phyloP scores from a whole-genome alignment of 768 basidiomycete species.

The Nevesoporus exiguus region DNA sequence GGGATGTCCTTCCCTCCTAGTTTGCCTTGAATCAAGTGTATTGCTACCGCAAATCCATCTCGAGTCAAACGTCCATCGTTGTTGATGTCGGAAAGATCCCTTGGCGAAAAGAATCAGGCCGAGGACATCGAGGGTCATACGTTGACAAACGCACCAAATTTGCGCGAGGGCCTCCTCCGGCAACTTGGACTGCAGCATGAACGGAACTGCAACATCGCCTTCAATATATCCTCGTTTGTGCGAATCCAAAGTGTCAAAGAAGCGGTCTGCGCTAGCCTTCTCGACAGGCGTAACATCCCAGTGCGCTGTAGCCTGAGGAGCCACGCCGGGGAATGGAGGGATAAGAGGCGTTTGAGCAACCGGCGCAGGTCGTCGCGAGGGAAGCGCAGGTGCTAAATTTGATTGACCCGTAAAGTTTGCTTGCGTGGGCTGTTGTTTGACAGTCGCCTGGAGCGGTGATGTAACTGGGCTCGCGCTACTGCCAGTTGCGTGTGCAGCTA shows the following conservation, averaged over 20 bases:
- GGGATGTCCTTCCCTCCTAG: constrained; percentile 79
- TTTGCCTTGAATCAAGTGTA: constrained; percentile 89
- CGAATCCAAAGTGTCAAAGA: constrained; percentile 80
- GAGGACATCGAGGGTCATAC: not conserved
- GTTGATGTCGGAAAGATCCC: constrained; percentile 92
- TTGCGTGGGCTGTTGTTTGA: constrained; percentile 63
- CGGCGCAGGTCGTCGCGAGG: constrained; percentile 20
- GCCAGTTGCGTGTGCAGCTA: constrained; percentile 55
- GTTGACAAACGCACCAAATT: constrained; percentile 65
- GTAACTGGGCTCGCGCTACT: constrained; percentile 53
- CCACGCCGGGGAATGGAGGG: constrained; percentile 29
- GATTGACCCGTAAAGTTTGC: constrained; percentile 45
- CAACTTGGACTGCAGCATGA: constrained; percentile 88
- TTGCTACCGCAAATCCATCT: constrained; percentile 93
- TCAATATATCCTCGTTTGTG: constrained; percentile 78
- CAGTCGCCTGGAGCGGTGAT: constrained; percentile 42
- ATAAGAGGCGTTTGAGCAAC: constrained; percentile 19
- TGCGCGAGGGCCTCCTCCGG: constrained; percentile 81
- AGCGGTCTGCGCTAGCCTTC: constrained; percentile 72
- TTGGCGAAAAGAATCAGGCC: constrained; percentile 29
- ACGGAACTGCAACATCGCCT: constrained; percentile 92
- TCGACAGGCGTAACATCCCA: constrained; percentile 88
- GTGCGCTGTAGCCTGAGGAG: constrained; percentile 27
- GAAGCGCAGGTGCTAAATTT: constrained; percentile 21
- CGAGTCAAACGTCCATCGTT: constrained; percentile 82